A percentile compares a stretch with the other conserved stretches of the same genome.
phyloP scores from a whole-genome alignment of 805 yeast species.

The Zygotorulaspora sp. region DNA sequence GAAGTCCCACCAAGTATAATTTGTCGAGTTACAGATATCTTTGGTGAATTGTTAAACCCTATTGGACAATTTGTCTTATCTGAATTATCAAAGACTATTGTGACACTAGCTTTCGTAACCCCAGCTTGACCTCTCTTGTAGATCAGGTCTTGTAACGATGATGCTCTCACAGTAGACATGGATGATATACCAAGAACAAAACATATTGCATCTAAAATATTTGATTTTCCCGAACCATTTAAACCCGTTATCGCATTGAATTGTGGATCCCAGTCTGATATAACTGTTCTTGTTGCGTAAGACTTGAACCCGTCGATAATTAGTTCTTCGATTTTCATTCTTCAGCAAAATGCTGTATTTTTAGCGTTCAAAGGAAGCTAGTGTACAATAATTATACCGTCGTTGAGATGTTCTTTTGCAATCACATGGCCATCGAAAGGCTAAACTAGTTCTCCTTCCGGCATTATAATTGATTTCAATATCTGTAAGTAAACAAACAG shows the following conservation, averaged over 20 bases:
- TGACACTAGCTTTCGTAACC: constrained; percentile 92
- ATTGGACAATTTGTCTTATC: constrained; percentile 77
- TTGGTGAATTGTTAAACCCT: constrained; percentile 72
- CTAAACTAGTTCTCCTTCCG: too few species aligned
- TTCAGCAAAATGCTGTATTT: too few species aligned
- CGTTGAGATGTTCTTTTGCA: too few species aligned
- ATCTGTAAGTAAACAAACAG: too few species aligned
- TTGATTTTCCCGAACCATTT: constrained; percentile 96
- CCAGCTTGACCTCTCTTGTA: constrained; percentile 98
- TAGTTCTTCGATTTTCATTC: constrained; percentile 90
- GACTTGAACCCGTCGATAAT: constrained; percentile 97
- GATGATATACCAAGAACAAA: constrained; percentile 96
- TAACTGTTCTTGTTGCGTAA: constrained; percentile 93
- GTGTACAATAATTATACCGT: too few species aligned
- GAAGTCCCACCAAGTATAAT: constrained; percentile 87
- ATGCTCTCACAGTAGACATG: constrained; percentile 92
- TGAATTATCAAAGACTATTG: constrained; percentile 86
- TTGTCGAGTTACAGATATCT: constrained; percentile 88
- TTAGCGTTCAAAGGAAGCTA: too few species aligned
- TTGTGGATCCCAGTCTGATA: constrained; percentile 91
- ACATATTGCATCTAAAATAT: constrained; percentile 93
- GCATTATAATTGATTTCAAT: too few species aligned
- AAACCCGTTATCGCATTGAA: constrained; percentile 97
- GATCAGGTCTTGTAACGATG: constrained; percentile 86
- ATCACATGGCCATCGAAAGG: too few species aligned